These are phyloP conservation scores for Amauroascus verrucosus DNA, from an alignment of 2,329 filamentous ascomycete genomes.

Conservation along the genomic window DNA sequence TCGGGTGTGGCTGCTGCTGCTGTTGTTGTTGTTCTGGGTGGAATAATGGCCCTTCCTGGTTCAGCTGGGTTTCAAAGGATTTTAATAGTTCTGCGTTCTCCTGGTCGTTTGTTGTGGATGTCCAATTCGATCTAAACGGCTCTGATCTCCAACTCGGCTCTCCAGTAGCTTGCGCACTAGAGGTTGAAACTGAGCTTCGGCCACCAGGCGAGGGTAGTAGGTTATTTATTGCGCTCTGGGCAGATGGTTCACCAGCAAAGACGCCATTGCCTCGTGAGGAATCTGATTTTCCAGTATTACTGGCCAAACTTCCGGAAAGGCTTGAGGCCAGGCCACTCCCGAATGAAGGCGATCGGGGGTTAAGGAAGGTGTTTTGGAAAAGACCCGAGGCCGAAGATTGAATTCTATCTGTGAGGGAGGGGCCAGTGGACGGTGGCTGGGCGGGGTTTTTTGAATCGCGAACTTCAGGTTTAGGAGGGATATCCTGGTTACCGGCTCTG, in stretches of 20 bases:
- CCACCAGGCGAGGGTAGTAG: background rate
- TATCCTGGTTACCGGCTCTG: background rate
- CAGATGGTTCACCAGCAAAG: background rate
- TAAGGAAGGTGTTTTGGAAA: constrained; percentile 12
- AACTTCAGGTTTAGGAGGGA: constrained; percentile 4
- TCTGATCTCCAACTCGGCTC: constrained; percentile 9
- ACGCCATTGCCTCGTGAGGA: background rate
- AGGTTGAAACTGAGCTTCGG: constrained; percentile 7
- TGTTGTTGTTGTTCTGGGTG: background rate
- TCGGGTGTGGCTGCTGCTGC: too few relatives aligned
- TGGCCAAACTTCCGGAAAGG: constrained; percentile 4
- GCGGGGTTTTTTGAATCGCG: background rate
- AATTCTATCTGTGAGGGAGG: constrained; percentile 14
- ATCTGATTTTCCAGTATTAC: constrained; percentile 4
- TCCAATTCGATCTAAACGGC: constrained; percentile 20
- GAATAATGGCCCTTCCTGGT: background rate
- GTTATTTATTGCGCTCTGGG: background rate
- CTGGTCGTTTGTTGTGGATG: constrained; percentile 8
- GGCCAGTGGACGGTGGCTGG: background rate
- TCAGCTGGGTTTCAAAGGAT: constrained; percentile 17
- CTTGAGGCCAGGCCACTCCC: constrained; percentile 10
- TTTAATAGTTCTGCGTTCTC: constrained; percentile 18
- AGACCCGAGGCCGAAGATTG: constrained; percentile 18
- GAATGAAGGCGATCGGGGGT: constrained; percentile 6
- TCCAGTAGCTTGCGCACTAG: constrained; percentile 1